Evolutionary conservation across 495 filamentous ascomycete genomes (phyloP).

Genomic region (Talaromyces proteolyticus): DNA sequence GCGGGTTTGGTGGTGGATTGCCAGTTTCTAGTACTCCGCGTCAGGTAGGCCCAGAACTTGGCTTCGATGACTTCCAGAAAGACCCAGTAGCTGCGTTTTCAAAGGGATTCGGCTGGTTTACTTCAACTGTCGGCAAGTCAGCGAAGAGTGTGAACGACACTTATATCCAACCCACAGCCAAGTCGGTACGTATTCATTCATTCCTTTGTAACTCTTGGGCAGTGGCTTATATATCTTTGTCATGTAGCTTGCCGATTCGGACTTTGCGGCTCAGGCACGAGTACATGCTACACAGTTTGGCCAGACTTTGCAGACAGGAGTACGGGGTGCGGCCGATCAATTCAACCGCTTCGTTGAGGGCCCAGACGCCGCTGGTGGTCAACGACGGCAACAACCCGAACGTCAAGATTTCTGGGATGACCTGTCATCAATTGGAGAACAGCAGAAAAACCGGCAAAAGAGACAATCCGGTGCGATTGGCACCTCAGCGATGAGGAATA

Average conservation of each 20-base stretch:
- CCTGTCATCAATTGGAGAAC: conserved; percentile 54
- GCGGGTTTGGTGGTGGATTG: conserved; percentile 73
- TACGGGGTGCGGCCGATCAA: conserved; percentile 64
- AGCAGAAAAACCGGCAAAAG: conserved; percentile 41
- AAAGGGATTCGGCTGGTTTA: conserved; percentile 94
- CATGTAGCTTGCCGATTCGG: conserved; percentile 71
- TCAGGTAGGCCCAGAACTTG: conserved; percentile 41
- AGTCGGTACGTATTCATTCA: conserved; percentile 52
- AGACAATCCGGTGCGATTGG: conserved; percentile 53
- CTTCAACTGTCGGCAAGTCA: conserved; percentile 74
- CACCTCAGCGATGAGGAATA: conserved; percentile 56
- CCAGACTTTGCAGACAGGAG: conserved; percentile 57
- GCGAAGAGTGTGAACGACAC: conserved; percentile 85
- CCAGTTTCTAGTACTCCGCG: conserved; percentile 20
- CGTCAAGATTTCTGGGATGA: conserved; percentile 91
- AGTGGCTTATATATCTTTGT: neutral
- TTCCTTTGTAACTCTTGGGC: conserved; percentile 1
- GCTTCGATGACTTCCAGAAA: conserved; percentile 77
- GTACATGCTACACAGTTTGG: conserved; percentile 61
- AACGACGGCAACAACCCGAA: conserved; percentile 44
- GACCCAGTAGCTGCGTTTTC: conserved; percentile 84
- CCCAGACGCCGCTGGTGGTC: conserved; percentile 26
- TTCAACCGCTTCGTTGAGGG: conserved; percentile 82
- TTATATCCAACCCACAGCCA: conserved; percentile 86
- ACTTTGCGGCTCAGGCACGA: conserved; percentile 78